Evolutionary conservation across 1,284 basidiomycete genomes (phyloP).

Genomic region (Cerioporus squamosus): DNA sequence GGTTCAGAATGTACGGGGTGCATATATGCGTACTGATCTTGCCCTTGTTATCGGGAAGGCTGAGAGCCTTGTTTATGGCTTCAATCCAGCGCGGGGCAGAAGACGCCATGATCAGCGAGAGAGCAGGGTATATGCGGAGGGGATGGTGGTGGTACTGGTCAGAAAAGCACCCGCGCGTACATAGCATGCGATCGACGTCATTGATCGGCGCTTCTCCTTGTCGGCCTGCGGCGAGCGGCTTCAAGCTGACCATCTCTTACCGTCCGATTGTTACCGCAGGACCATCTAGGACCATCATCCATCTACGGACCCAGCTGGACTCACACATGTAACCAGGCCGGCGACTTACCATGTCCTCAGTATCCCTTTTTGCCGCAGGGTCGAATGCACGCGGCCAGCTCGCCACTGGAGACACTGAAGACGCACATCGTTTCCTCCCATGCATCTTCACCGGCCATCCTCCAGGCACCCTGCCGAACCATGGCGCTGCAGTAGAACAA

Average conservation of each 20-base stretch:
- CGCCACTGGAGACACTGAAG: conserved; percentile 58
- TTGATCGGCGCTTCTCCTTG: background rate
- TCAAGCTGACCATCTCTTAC: no score
- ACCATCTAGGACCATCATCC: no score
- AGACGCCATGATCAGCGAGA: conserved; percentile 7
- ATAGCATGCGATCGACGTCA: conserved; percentile 2
- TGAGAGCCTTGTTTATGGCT: conserved; percentile 49
- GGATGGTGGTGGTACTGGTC: background rate
- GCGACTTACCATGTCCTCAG: conserved; percentile 1
- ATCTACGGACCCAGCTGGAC: no score
- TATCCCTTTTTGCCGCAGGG: conserved; percentile 54
- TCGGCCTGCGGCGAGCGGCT: background rate
- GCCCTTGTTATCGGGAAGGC: conserved; percentile 44
- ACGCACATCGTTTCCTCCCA: conserved; percentile 57
- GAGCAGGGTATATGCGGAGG: background rate
- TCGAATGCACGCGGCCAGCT: conserved; percentile 84
- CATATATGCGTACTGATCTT: conserved; percentile 42
- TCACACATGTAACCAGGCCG: no score
- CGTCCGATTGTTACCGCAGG: no score
- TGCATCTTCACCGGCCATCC: conserved; percentile 44
- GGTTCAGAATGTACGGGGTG: background rate
- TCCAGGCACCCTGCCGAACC: conserved; percentile 28
- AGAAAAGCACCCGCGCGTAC: no score
- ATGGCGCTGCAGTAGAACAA: conserved; percentile 39
- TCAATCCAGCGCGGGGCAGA: conserved; percentile 53